A percentile compares a stretch with the other conserved stretches of the same genome.
Conservation (phyloP, 148 eudicot species). For the Pharnaceum exiguum region DNA sequence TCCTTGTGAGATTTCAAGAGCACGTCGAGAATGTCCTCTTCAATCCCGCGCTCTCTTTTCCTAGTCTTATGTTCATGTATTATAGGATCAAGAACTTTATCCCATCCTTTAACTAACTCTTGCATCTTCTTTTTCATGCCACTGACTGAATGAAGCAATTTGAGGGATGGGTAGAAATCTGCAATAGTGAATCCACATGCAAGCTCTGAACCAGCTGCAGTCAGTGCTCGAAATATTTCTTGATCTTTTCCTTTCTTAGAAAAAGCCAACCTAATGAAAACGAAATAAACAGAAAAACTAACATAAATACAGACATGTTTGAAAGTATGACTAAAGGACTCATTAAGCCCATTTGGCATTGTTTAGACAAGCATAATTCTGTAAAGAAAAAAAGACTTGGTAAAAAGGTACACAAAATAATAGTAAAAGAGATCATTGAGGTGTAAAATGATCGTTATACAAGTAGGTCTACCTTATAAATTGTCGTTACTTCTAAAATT, state of each 20-base stretch:
- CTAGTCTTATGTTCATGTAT: constrained; percentile 18
- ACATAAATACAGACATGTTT: no score
- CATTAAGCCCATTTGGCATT: no score
- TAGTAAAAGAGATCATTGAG: no score
- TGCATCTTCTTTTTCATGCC: constrained; percentile 15
- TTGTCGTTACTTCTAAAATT: no score
- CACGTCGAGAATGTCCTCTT: constrained; percentile 26
- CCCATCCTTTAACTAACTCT: constrained; percentile 1
- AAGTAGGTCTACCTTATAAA: no score
- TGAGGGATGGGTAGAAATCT: constrained; percentile 25
- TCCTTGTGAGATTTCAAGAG: constrained; percentile 21
- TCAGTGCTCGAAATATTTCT: constrained; percentile 1
- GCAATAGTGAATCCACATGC: constrained; percentile 13
- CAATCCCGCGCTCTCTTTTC: not conserved
- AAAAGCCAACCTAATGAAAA: constrained; percentile 9
- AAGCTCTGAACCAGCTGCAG: not conserved
- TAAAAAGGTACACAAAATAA: no score
- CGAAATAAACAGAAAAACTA: no score
- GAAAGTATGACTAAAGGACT: no score
- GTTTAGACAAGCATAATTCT: no score
- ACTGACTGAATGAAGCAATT: constrained; percentile 5
- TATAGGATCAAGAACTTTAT: constrained; percentile 19
- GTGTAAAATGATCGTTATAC: no score
- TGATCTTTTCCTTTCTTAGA: constrained; percentile 20
- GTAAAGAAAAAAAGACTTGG: no score